These are phyloP conservation scores for Prunus kanzakura DNA, from an alignment of 306 rosid species.

Conservation along the genomic window DNA sequence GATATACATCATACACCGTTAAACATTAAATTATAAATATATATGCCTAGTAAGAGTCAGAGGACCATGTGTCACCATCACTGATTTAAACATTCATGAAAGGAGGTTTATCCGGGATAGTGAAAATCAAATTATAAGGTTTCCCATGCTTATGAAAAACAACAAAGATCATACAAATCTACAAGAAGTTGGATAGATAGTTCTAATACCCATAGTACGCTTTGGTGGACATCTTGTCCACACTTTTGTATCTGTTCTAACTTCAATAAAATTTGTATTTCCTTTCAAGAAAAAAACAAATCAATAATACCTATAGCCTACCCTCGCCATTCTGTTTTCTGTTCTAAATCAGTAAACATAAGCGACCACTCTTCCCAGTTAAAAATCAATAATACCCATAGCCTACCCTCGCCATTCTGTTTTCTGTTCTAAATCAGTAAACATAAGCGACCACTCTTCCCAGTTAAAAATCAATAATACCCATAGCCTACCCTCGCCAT, in stretches of 20 bases:
- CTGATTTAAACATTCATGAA: neutral
- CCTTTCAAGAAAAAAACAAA: neutral
- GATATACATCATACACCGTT: too few species aligned
- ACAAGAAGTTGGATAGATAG: too few species aligned
- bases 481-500: neutral
- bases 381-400: too few species aligned
- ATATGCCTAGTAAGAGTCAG: too few species aligned
- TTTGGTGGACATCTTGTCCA: too few species aligned
- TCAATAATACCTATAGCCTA: neutral
- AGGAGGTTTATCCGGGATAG: neutral
- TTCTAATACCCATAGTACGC: too few species aligned
- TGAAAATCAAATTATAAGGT: neutral
- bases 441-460: neutral
- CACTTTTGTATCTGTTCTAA: too few species aligned
- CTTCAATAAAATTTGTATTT: too few species aligned
- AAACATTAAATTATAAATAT: too few species aligned
- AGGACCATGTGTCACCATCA: neutral
- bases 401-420: neutral
- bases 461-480: too few species aligned
- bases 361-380: neutral
- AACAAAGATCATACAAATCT: neutral
- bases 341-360: neutral
- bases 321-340: neutral
- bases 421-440: neutral
- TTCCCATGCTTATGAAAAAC: neutral